These are phyloP conservation scores for Mycena belliarum DNA, from an alignment of 768 basidiomycete genomes.

Conservation along the genomic window DNA sequence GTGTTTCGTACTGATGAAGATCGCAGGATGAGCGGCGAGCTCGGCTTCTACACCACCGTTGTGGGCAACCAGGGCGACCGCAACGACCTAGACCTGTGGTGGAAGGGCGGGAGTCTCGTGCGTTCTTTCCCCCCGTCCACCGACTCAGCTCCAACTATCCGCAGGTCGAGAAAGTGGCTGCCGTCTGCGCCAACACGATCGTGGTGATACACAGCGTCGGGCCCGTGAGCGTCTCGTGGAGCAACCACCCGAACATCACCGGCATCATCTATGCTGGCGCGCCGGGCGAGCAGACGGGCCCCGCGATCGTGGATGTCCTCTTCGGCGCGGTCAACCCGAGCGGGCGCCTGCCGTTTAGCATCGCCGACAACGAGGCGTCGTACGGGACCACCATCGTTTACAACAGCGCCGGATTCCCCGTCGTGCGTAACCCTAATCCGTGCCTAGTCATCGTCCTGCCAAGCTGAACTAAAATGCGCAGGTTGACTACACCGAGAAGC, in stretches of 20 bases:
- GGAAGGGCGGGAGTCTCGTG: constrained; percentile 51
- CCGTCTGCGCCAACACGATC: constrained; percentile 72
- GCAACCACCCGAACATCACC: constrained; percentile 72
- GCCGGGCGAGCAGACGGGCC: constrained; percentile 77
- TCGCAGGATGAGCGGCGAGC: constrained; percentile 50
- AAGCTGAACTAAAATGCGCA: constrained; percentile 22
- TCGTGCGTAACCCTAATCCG: constrained; percentile 18
- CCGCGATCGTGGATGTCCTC: constrained; percentile 72
- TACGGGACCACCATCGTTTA: constrained; percentile 34
- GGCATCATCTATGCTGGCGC: constrained; percentile 32
- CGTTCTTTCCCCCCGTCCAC: not conserved
- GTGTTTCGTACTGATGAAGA: constrained; percentile 1
- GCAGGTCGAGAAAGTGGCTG: constrained; percentile 58
- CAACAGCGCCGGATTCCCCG: constrained; percentile 40
- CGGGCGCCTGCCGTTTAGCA: constrained; percentile 68
- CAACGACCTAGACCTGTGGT: constrained; percentile 61
- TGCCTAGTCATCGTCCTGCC: not conserved
- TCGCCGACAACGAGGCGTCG: constrained; percentile 48
- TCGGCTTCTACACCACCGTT: constrained; percentile 55
- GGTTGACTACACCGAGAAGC: constrained; percentile 68
- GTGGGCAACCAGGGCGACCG: constrained; percentile 63
- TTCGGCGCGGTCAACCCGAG: constrained; percentile 79
- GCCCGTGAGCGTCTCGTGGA: constrained; percentile 71
- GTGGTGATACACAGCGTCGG: constrained; percentile 84
- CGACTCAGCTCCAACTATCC: constrained; percentile 5